These are phyloP conservation scores for Acmispon strigosus DNA, from an alignment of 306 rosid genomes.

Conservation along the genomic window DNA sequence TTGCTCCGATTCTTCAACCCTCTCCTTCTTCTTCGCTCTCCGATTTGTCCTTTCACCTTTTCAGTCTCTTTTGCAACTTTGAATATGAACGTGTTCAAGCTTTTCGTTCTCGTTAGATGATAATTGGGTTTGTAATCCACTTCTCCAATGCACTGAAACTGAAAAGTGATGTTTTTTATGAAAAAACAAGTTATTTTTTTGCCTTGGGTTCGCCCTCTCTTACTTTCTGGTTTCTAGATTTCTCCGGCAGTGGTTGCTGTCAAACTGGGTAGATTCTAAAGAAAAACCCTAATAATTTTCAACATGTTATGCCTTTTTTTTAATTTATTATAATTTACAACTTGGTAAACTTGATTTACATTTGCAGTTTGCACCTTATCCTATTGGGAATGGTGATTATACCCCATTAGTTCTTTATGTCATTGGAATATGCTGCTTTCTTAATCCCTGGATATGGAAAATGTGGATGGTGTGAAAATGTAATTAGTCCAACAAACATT, in stretches of 20 bases:
- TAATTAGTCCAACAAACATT: neutral
- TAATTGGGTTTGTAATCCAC: neutral
- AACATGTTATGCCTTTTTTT: neutral
- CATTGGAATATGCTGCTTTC: neutral
- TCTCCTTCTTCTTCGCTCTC: neutral
- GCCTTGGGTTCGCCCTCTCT: neutral
- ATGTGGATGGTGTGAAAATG: neutral
- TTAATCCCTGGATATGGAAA: neutral
- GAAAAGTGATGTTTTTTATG: neutral
- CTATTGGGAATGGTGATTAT: neutral
- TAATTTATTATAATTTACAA: neutral
- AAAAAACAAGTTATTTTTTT: too few relatives aligned
- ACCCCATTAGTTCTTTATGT: neutral
- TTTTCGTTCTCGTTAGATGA: neutral
- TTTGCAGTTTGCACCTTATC: neutral
- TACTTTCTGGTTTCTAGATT: neutral
- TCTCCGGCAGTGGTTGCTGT: neutral
- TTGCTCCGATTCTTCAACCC: neutral
- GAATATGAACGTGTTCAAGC: neutral
- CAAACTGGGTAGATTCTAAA: neutral
- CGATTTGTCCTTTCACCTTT: neutral
- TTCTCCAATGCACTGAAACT: neutral
- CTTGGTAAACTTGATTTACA: neutral
- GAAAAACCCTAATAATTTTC: neutral
- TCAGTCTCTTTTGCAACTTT: neutral